phyloP scores from a whole-genome alignment of 2,329 filamentous ascomycete species.

The Apiospora sp. region DNA sequence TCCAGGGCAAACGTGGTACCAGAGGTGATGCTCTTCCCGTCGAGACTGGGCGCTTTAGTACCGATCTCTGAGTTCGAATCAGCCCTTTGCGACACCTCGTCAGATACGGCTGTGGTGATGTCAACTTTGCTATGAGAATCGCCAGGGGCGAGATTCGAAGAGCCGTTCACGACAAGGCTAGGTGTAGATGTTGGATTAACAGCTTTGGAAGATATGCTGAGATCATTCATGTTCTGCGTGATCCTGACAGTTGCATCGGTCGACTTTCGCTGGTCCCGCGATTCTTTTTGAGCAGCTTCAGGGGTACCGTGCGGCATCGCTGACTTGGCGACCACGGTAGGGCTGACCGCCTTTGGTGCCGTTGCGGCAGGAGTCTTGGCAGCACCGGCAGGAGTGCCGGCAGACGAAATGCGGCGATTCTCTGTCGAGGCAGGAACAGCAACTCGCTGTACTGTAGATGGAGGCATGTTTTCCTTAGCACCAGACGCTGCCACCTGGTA shows the following conservation, averaged over 20 bases:
- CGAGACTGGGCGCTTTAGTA: slow-evolving; percentile 87
- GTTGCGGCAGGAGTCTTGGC: slow-evolving; percentile 32
- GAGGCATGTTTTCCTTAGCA: slow-evolving; percentile 39
- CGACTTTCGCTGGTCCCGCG: slow-evolving; percentile 25
- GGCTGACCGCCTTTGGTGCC: slow-evolving; percentile 31
- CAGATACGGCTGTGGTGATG: slow-evolving; percentile 50
- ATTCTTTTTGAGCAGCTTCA: not conserved
- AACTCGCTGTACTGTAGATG: slow-evolving; percentile 38
- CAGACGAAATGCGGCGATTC: slow-evolving; percentile 35
- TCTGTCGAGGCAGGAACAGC: slow-evolving; percentile 41
- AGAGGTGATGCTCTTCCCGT: slow-evolving; percentile 93
- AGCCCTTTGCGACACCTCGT: slow-evolving; percentile 63
- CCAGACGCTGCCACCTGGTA: slow-evolving; percentile 43
- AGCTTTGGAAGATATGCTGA: slow-evolving; percentile 33
- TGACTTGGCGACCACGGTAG: slow-evolving; percentile 32
- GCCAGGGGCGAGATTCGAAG: slow-evolving; percentile 46
- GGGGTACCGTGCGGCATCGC: slow-evolving; percentile 23
- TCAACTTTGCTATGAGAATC: slow-evolving; percentile 44
- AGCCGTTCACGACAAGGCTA: slow-evolving; percentile 59
- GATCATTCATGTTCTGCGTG: slow-evolving; percentile 34
- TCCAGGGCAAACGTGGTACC: slow-evolving; percentile 96
- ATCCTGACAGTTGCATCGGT: slow-evolving; percentile 30
- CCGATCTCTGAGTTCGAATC: slow-evolving; percentile 71
- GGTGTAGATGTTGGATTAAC: slow-evolving; percentile 40
- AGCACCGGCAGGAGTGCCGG: slow-evolving; percentile 30